Base-by-base conservation (phyloP, 2,329 filamentous ascomycete species). In the Calycina marina region DNA sequence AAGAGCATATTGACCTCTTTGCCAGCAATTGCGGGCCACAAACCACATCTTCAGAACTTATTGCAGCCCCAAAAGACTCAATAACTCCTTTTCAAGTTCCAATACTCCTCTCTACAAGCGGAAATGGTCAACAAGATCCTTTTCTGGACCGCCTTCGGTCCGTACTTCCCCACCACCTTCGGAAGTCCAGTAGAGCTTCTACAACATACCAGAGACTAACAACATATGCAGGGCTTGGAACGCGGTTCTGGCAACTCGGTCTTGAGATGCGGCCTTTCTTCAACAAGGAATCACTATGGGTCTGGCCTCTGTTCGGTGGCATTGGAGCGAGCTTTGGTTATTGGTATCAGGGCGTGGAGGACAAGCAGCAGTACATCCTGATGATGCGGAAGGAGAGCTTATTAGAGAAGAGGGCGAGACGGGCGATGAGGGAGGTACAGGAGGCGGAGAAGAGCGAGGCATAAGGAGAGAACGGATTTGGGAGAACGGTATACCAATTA, bases 191-290 rank as follows among this genome's bases (percentile, higher is more conserved):
- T 20, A 22, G 34, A 14, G 28, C 18, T 32, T 6, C 10, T 16
- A 15, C 16, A 17, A 6, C 14, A 14, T 14, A 4, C 14, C n/a
- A n/a, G 9, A 12, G 25, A 32, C 50, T 56, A 41, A 50, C 36
- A 30, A 9, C n/a, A 12, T 14, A 26, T 11, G 12, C 49, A 98
- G 90, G 90, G 67, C 62, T 94, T 51, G 85, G 81, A 54, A 79
- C 86, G 54, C 82, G 88, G 50, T 72, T 90, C 60, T 94, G 86
- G 83, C 90, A 96, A 61, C 77, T 98, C 56, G 90, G 88, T 53
- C 90, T 98, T 57, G 85, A 98, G 65, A 93, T 93, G 85, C 84
- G 86, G 41, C 90, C 88, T 32, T 77, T 94, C 59, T 83, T 96
- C 69, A 77, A 79, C 61, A 73, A 69, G 52, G 68, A 78, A 55